Evolutionary conservation across 495 filamentous ascomycete species (phyloP).

Genomic region (Hyaloscypha finlandica): DNA sequence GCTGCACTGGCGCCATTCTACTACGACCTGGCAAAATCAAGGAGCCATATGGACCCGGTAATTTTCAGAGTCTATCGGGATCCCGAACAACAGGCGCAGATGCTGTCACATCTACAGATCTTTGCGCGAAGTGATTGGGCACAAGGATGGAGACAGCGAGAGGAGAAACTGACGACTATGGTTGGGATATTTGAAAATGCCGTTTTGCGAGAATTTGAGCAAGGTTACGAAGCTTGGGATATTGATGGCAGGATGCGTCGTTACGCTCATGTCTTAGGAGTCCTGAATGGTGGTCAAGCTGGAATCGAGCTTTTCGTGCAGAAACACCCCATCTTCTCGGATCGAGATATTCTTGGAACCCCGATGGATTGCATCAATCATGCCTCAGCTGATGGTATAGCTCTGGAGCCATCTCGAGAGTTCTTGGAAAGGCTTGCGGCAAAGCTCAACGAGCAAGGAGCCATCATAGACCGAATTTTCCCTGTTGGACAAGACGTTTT

Average conservation of each 20-base stretch:
- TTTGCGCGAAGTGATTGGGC: slow-evolving; percentile 83
- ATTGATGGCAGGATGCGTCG: slow-evolving; percentile 84
- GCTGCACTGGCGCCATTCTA: slow-evolving; percentile 87
- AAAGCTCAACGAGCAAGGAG: slow-evolving; percentile 83
- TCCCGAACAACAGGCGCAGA: slow-evolving; percentile 84
- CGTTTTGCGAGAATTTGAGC: slow-evolving; percentile 87
- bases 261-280: slow-evolving; percentile 82
- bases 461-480: slow-evolving; percentile 82
- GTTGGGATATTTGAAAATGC: slow-evolving; percentile 86
- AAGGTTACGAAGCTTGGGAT: slow-evolving; percentile 86
- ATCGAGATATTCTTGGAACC: slow-evolving; percentile 71
- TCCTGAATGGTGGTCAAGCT: slow-evolving; percentile 77
- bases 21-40: slow-evolving; percentile 71
- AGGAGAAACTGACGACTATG: slow-evolving; percentile 71
- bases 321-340: slow-evolving; percentile 78
- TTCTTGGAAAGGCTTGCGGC: slow-evolving; percentile 76
- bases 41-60: slow-evolving; percentile 75
- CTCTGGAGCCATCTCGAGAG: slow-evolving; percentile 71
- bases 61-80: slow-evolving; percentile 86
- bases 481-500: slow-evolving; percentile 74
- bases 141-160: slow-evolving; percentile 68
- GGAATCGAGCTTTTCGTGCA: slow-evolving; percentile 84
- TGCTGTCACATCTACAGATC: slow-evolving; percentile 73
- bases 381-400: slow-evolving; percentile 59
- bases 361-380: slow-evolving; percentile 81